Evolutionary conservation across 1,139 yeast genomes (phyloP).

Genomic region (Geotrichum siamense): DNA sequence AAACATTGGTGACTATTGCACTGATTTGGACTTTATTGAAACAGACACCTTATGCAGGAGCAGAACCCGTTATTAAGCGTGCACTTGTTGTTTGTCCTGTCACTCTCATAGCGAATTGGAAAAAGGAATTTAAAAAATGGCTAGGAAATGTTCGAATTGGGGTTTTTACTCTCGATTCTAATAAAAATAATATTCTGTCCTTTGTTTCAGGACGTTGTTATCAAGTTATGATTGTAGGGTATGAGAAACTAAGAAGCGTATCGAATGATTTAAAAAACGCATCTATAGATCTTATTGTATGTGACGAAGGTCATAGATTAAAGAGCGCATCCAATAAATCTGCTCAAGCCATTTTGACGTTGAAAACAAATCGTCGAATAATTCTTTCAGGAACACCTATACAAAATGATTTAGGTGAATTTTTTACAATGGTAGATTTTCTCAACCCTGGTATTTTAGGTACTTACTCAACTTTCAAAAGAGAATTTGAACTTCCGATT

Average conservation of each 20-base stretch:
- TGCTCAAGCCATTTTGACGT: conserved; percentile 50
- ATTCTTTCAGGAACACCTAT: conserved; percentile 90
- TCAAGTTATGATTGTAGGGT: conserved; percentile 79
- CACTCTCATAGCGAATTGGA: conserved; percentile 83
- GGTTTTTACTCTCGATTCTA: conserved; percentile 31
- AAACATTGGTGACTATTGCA: conserved; percentile 79
- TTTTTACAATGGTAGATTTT: conserved; percentile 72
- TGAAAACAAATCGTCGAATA: conserved; percentile 53
- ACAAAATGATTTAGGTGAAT: conserved; percentile 84
- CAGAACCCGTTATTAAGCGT: conserved; percentile 44
- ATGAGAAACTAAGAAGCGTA: conserved; percentile 65
- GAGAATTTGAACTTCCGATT: conserved; percentile 63
- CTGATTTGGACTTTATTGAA: conserved; percentile 75
- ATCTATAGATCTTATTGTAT: conserved; percentile 65
- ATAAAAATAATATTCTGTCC: conserved; percentile 48
- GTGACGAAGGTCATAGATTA: conserved; percentile 93
- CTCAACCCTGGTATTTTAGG: conserved; percentile 81
- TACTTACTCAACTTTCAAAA: conserved; percentile 53
- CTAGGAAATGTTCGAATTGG: conserved; percentile 55
- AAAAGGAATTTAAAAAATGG: conserved; percentile 85
- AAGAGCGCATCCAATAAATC: conserved; percentile 60
- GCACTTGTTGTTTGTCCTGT: conserved; percentile 87
- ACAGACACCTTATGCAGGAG: conserved; percentile 53
- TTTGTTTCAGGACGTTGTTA: conserved; percentile 68
- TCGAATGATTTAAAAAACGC: conserved; percentile 46